Percentiles rank a stretch among this genome's conserved stretches.
phyloP scores from a whole-genome alignment of 371 early-diverging fungal genomes.

The Syncephalastrum racemosum region DNA sequence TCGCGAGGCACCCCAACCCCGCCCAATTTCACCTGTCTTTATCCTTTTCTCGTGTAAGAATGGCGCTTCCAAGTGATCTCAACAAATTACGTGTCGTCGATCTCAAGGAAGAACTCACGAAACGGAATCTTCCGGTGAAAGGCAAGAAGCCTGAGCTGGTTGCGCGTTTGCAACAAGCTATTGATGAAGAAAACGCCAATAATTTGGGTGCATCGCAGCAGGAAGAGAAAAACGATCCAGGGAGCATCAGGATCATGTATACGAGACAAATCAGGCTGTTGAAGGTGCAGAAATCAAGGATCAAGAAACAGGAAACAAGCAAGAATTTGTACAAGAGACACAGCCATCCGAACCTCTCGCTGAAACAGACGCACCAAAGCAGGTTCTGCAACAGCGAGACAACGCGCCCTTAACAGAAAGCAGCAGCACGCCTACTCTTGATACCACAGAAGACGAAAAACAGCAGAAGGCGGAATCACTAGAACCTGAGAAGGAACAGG shows the following conservation, averaged over 20 bases:
- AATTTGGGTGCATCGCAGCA: constrained; percentile 9
- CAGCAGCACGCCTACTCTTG: no score
- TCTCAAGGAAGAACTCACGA: constrained; percentile 60
- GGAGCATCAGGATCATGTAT: constrained; percentile 11
- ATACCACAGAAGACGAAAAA: constrained; percentile 8
- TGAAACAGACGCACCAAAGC: no score
- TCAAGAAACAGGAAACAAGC: constrained; percentile 10
- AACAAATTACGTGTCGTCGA: constrained; percentile 60
- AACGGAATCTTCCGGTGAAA: constrained; percentile 59
- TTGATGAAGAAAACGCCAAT: constrained; percentile 29
- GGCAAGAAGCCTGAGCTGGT: constrained; percentile 77
- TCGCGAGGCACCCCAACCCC: no score
- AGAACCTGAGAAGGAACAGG: constrained; percentile 4
- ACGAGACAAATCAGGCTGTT: background rate
- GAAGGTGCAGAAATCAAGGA: constrained; percentile 2
- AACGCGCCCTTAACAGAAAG: no score
- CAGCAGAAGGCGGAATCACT: constrained; percentile 13
- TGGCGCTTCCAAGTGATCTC: constrained; percentile 13
- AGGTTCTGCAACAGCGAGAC: no score
- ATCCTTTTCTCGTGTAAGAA: no score
- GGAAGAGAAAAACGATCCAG: constrained; percentile 8
- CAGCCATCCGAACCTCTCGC: no score
- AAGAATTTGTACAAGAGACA: background rate
- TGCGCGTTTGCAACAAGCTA: constrained; percentile 60
- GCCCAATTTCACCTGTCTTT: no score